These are phyloP conservation scores for Trifolium pratense DNA, from an alignment of 306 rosid genomes.

Conservation along the genomic window DNA sequence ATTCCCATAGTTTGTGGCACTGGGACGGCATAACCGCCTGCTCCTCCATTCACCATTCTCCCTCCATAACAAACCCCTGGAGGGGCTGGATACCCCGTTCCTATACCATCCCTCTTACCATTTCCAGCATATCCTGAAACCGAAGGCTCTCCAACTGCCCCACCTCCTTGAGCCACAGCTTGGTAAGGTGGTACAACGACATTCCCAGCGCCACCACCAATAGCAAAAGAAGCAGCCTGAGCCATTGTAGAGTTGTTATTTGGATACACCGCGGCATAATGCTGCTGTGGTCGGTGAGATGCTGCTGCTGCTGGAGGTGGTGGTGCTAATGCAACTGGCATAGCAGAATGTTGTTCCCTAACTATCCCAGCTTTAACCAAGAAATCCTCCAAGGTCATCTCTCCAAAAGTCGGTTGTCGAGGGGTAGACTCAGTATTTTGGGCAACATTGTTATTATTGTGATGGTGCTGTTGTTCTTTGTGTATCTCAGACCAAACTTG, in stretches of 20 bases:
- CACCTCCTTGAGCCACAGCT: constrained; percentile 35
- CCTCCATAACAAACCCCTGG: constrained; percentile 59
- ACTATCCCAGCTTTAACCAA: constrained; percentile 88
- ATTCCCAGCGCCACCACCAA: constrained; percentile 39
- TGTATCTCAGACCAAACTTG: constrained; percentile 95
- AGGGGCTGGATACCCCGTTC: constrained; percentile 36
- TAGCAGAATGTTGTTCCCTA: constrained; percentile 49
- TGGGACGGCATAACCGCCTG: constrained; percentile 50
- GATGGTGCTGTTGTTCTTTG: constrained; percentile 41
- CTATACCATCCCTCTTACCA: constrained; percentile 53
- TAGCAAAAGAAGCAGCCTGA: constrained; percentile 43
- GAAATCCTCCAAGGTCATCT: constrained; percentile 95
- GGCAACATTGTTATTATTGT: constrained; percentile 4
- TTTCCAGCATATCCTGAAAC: constrained; percentile 55
- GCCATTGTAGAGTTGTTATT: constrained; percentile 43
- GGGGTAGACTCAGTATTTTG: constrained; percentile 59
- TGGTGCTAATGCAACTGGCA: neutral
- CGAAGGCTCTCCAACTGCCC: constrained; percentile 54
- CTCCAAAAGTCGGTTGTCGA: constrained; percentile 86
- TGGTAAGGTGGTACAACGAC: constrained; percentile 49
- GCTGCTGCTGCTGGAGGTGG: constrained; percentile 12
- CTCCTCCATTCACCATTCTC: constrained; percentile 61
- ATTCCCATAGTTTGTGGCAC: constrained; percentile 48
- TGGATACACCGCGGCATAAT: constrained; percentile 42
- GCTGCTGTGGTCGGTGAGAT: constrained; percentile 47